phyloP scores from a whole-genome alignment of 176 grass and related monocot genomes.

The Aegilops speltoides region DNA sequence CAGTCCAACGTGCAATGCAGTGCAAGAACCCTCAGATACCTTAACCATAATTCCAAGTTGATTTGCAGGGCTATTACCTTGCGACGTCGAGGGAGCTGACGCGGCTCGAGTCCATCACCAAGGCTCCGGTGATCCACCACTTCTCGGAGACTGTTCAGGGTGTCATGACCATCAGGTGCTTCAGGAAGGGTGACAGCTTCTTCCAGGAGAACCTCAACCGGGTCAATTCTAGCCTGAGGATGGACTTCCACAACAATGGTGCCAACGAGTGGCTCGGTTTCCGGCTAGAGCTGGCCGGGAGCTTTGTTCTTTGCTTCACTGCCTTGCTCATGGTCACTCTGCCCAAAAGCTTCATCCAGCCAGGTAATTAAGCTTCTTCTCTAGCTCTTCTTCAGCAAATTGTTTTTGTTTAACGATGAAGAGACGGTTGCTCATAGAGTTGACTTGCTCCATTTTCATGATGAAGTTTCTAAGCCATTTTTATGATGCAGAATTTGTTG shows the following conservation, averaged over 20 bases:
- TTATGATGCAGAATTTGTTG: conserved; percentile 76
- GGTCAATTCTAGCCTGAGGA: conserved; percentile 87
- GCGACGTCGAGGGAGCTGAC: conserved; percentile 92
- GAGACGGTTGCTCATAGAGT: too few relatives aligned
- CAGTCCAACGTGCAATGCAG: not conserved
- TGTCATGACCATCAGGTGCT: conserved; percentile 89
- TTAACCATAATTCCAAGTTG: not conserved
- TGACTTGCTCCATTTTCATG: not conserved
- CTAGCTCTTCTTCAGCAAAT: not conserved
- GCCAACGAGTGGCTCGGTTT: conserved; percentile 97
- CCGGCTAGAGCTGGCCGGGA: conserved; percentile 77
- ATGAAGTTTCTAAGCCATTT: not conserved
- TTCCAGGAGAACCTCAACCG: conserved; percentile 70
- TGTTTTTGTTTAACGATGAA: too few relatives aligned
- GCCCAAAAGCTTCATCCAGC: conserved; percentile 64
- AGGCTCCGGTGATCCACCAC: conserved; percentile 98
- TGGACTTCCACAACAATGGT: conserved; percentile 99
- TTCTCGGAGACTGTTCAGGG: conserved; percentile 98
- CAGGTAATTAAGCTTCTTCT: conserved; percentile 50
- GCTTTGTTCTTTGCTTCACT: conserved; percentile 80
- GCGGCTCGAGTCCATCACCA: conserved; percentile 91
- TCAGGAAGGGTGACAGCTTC: conserved; percentile 73
- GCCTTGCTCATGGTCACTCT: conserved; percentile 90
- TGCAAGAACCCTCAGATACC: not conserved
- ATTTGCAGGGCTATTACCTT: conserved; percentile 66